A percentile compares a stretch with the other conserved stretches of the same genome.
Conservation (phyloP, 148 eudicot genomes). For the Spergularia marina region DNA sequence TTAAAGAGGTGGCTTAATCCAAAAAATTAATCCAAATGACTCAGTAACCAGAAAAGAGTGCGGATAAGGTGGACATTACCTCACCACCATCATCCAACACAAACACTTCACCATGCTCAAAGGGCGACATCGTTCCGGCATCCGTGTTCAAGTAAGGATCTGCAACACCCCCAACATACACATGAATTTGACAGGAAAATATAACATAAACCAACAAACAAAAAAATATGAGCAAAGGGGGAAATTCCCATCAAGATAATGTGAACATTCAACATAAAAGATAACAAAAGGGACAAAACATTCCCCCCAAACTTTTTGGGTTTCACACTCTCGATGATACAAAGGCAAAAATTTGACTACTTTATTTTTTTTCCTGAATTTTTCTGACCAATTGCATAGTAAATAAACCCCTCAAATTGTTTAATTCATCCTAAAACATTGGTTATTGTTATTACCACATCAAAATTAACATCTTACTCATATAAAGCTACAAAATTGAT, state of each 20-base stretch:
- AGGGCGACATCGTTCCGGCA: conserved; percentile 99
- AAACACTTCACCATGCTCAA: conserved; percentile 95
- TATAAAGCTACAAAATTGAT: background rate
- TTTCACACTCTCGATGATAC: background rate
- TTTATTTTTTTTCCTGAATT: conserved; percentile 16
- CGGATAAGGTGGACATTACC: conserved; percentile 42
- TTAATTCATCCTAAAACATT: conserved; percentile 6
- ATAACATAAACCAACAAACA: background rate
- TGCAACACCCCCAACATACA: conserved; percentile 25
- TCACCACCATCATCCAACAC: conserved; percentile 97
- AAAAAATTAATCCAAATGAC: conserved; percentile 1
- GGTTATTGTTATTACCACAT: background rate
- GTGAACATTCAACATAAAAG: conserved; percentile 7
- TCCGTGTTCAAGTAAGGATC: conserved; percentile 96
- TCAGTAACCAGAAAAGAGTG: background rate
- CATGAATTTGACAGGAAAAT: too few relatives aligned
- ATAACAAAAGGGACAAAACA: background rate
- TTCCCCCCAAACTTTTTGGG: conserved; percentile 15
- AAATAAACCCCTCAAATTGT: background rate
- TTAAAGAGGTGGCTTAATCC: conserved; percentile 8
- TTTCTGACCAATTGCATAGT: background rate
- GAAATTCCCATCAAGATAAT: conserved; percentile 1
- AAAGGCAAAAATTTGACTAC: conserved; percentile 12
- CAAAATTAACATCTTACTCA: background rate
- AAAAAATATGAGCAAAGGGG: background rate